These are phyloP conservation scores for Nelumbo lutea DNA, from an alignment of 164 flowering plant species.

Conservation along the genomic window DNA sequence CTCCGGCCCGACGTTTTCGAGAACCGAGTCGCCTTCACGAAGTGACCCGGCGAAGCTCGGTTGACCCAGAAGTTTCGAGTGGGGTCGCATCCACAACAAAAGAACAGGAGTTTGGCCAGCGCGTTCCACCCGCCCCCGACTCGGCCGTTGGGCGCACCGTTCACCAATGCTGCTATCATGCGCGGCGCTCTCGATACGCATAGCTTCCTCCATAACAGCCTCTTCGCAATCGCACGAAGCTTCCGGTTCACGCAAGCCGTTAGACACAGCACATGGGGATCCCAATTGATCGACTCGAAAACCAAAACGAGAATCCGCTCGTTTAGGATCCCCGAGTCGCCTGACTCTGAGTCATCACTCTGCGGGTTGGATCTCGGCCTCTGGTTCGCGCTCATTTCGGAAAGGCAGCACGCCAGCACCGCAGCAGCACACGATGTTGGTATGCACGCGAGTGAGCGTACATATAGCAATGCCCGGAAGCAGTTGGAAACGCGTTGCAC, in stretches of 20 bases:
- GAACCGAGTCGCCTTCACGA: constrained; percentile 50
- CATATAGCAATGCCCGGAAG: constrained; percentile 4
- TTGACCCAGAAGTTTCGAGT: constrained; percentile 41
- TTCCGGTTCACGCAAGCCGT: constrained; percentile 60
- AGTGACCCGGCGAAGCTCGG: constrained; percentile 51
- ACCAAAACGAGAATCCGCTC: constrained; percentile 57
- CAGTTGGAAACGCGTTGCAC: constrained; percentile 14
- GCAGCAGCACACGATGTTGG: no score
- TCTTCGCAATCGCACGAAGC: constrained; percentile 61
- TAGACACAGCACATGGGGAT: constrained; percentile 43
- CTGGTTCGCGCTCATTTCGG: constrained; percentile 25
- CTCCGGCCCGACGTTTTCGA: constrained; percentile 92
- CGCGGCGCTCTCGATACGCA: constrained; percentile 64
- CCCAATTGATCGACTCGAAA: constrained; percentile 63
- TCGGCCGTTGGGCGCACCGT: constrained; percentile 32
- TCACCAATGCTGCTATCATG: constrained; percentile 37
- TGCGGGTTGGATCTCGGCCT: constrained; percentile 17
- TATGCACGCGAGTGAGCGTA: neutral
- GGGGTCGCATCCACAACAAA: constrained; percentile 66
- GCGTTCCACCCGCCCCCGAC: constrained; percentile 69
- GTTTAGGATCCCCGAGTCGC: constrained; percentile 47
- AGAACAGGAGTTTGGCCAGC: constrained; percentile 72
- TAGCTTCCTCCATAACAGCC: constrained; percentile 69
- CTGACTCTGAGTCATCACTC: constrained; percentile 21
- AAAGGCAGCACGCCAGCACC: neutral